phyloP scores from a whole-genome alignment of 805 yeast genomes.

The Metschnikowia peoriensis region DNA sequence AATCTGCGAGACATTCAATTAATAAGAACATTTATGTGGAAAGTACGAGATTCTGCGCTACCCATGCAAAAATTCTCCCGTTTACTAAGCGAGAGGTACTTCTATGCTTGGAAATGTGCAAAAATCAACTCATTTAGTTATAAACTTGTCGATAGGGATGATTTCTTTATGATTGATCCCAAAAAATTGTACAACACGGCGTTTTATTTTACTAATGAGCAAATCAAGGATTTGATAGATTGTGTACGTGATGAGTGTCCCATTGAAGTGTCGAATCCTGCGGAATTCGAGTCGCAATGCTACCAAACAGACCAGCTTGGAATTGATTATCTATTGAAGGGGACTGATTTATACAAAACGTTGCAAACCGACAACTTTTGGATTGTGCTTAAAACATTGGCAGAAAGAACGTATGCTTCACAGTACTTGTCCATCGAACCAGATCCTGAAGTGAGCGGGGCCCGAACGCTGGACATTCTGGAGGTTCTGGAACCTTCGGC shows the following conservation, averaged over 20 bases:
- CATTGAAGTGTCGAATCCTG: conserved; percentile 1
- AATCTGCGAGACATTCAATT: background rate
- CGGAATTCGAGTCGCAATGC: conserved; percentile 3
- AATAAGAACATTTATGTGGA: conserved; percentile 5
- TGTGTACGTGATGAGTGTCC: conserved; percentile 10
- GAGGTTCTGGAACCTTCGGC: background rate
- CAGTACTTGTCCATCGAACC: conserved; percentile 4
- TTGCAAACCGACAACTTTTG: conserved; percentile 21
- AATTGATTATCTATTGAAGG: conserved; percentile 11
- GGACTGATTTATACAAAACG: conserved; percentile 16
- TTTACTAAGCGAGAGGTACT: conserved; percentile 17
- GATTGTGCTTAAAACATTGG: conserved; percentile 14
- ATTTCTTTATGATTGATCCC: conserved; percentile 8
- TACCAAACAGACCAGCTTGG: conserved; percentile 9
- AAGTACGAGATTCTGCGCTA: background rate
- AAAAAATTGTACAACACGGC: conserved; percentile 7
- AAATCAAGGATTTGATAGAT: conserved; percentile 8
- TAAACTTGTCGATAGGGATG: conserved; percentile 1
- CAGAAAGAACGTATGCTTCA: conserved; percentile 13
- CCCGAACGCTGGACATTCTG: background rate
- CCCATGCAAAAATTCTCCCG: conserved; percentile 3
- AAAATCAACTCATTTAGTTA: conserved; percentile 12
- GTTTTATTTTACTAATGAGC: conserved; percentile 10
- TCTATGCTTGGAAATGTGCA: conserved; percentile 18
- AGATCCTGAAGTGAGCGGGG: background rate